Evolutionary conservation across 2,329 filamentous ascomycete genomes (phyloP), one percentile per base, ranked within the genome.

Genomic region (Chrysoporthe austroafricana): DNA sequence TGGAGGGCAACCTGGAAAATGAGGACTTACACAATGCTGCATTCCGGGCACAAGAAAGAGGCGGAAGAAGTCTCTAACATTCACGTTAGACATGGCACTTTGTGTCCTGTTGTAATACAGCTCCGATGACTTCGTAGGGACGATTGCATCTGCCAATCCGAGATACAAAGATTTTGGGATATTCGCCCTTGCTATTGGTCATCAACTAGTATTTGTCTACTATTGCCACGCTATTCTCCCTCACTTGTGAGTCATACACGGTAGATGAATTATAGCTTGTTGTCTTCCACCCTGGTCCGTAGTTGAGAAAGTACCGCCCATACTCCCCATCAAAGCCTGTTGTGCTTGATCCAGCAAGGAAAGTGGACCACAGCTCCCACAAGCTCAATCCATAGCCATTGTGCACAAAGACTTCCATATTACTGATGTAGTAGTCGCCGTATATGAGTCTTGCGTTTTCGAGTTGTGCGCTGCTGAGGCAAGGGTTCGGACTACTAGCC

Each of bases 1-100:
- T 34, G 18, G 4, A n/a, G 36, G 36, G 36, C 36, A 6, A 39
- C 9, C 36, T 18, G 60, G 8, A 21, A 6, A 42, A 48, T 65
- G 57, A 39, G 68, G 65, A 21, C 70, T 69, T 62, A 71, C 64
- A 43, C 57, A 70, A 86, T 85, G 83, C 16, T 74, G 75, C 82
- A 85, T 84, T 1, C 83, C 83, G 2, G 82, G 81, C n/a, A 85
- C 77, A 6, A 77, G 74, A 74, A 85, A 85, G 70, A 83, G 80
- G 21, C 77, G 73, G 75, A 84, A 88, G 74, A 83, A 82, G 32
- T 83, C 80, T 71, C 39, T 34, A 6, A 64, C 21, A 7, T 64
- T 7, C 21, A 48, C 73, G 1, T 73, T 74, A 21, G 67, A 64
- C 74, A 76, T 77, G 7, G 70, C 67, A 3, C 71, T 9, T 21